Evolutionary conservation across 139 green algal genomes (phyloP), one percentile per base, ranked within the genome.

Genomic region (Penium margaritaceum): DNA sequence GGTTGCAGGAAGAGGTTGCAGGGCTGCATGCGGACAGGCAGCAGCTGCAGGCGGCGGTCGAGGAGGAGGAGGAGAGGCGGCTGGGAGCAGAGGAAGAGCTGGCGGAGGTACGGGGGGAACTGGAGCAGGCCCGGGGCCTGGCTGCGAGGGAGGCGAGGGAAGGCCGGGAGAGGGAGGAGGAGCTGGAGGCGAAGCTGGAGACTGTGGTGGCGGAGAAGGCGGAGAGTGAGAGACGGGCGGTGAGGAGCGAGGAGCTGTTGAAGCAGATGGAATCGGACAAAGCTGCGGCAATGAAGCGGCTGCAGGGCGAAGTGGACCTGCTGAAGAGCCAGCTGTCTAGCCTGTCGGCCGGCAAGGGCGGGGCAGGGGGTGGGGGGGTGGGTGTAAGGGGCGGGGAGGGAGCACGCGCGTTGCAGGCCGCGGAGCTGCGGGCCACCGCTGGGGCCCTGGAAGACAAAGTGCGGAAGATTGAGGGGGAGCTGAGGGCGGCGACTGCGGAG

Each of bases 401-500:
- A n/a, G n/a, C n/a, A n/a, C n/a, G n/a, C n/a, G n/a, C n/a, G n/a
- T n/a, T n/a, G n/a, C 14, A 70, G 6, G 37, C 62, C 6, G 14
- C 9, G 6, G 62, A 70, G 27, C 62, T 70, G 62, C 35, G 62
- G 9, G 62, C 62, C 12, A 15, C 60, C 14, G n/a, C 17, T 14
- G 62, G 62, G 12, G 29, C 6, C 12, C 62, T 70, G 62, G 62
- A 47, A 17, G 62, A 70, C 30, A 51, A 51, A 17, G 12, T 70
- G 27, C 35, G 62, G 37, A 12, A 12, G 9, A 21, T 21, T 6
- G 6, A 54, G 30, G 62, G 9, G 9, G 62, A 70, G 9, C 19
- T 54, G 21, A n/a, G n/a, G n/a, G n/a, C n/a, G n/a, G 9, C 9
- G 12, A 58, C 15, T 14, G 17, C 19, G 37, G 9, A 70, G 62